Evolutionary conservation across 106 monocot genomes (phyloP).

Genomic region (Phalaenopsis equestris): DNA sequence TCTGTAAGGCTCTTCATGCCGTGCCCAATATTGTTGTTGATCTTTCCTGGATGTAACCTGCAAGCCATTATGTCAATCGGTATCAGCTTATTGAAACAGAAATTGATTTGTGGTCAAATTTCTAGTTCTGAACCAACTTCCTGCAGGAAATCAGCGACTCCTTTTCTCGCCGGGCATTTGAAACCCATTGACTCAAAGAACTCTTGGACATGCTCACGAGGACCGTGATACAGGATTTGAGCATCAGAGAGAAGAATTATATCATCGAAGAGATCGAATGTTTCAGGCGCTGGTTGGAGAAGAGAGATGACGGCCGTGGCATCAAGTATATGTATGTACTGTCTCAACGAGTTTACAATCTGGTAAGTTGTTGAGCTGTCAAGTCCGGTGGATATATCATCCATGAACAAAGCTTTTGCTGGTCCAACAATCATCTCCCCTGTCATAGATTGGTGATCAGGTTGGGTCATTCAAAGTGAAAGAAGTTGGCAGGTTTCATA

Average conservation of each 20-base stretch:
- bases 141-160: slow-evolving; percentile 49
- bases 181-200: slow-evolving; percentile 50
- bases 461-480: no score
- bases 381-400: slow-evolving; percentile 55
- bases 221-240: slow-evolving; percentile 41
- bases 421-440: slow-evolving; percentile 59
- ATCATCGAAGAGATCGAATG: slow-evolving; percentile 45
- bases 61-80: neutral
- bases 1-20: slow-evolving; percentile 19
- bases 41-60: slow-evolving; percentile 48
- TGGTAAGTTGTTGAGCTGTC: slow-evolving; percentile 55
- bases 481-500: no score
- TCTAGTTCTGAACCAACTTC: slow-evolving; percentile 18
- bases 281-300: slow-evolving; percentile 51
- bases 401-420: slow-evolving; percentile 43
- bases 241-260: slow-evolving; percentile 53
- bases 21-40: slow-evolving; percentile 44
- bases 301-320: slow-evolving; percentile 39
- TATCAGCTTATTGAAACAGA: neutral
- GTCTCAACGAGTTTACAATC: slow-evolving; percentile 41
- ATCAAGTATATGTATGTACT: slow-evolving; percentile 31
- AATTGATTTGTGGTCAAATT: neutral
- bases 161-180: slow-evolving; percentile 50
- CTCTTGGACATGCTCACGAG: slow-evolving; percentile 33
- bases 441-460: slow-evolving; percentile 2